Percentiles rank a stretch among this genome's conserved stretches.
These are phyloP conservation scores for Tolypocladium cylindrosporum DNA, from an alignment of 2,329 filamentous ascomycete species.

Conservation along the genomic window DNA sequence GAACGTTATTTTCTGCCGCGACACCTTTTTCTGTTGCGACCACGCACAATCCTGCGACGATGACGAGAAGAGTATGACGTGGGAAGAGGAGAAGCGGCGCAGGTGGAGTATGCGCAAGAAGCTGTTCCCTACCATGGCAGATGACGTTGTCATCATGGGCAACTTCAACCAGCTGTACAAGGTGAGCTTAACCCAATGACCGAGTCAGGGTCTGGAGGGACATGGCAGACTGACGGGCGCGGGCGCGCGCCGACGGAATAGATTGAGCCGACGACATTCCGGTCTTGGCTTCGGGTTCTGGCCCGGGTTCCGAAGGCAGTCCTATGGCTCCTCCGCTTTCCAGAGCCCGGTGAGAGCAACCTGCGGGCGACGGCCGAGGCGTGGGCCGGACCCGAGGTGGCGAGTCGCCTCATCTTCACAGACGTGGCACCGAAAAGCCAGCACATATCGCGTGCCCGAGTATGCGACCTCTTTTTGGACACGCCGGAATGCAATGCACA, in stretches of 20 bases:
- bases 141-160: conserved; percentile 82
- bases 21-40: conserved; percentile 98
- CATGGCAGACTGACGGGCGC: not conserved
- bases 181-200: conserved; percentile 37
- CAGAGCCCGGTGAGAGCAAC: conserved; percentile 82
- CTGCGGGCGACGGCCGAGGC: conserved; percentile 66
- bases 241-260: conserved; percentile 22
- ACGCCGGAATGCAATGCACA: conserved; percentile 98
- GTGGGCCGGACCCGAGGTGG: conserved; percentile 82
- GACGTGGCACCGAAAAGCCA: conserved; percentile 92
- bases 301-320: conserved; percentile 76
- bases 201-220: not conserved
- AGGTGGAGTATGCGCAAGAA: conserved; percentile 92
- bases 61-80: conserved; percentile 56
- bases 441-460: conserved; percentile 82
- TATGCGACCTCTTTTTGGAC: conserved; percentile 92
- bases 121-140: conserved; percentile 71
- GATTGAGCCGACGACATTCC: conserved; percentile 96
- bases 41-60: conserved; percentile 83
- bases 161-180: conserved; percentile 99
- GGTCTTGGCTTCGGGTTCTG: conserved; percentile 89
- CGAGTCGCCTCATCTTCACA: conserved; percentile 82
- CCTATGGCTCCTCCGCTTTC: conserved; percentile 94
- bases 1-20: conserved; percentile 87
- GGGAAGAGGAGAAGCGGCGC: conserved; percentile 72